These are phyloP conservation scores for Crithidia fasciculata DNA, from an alignment of 208 protist species.

Conservation along the genomic window DNA sequence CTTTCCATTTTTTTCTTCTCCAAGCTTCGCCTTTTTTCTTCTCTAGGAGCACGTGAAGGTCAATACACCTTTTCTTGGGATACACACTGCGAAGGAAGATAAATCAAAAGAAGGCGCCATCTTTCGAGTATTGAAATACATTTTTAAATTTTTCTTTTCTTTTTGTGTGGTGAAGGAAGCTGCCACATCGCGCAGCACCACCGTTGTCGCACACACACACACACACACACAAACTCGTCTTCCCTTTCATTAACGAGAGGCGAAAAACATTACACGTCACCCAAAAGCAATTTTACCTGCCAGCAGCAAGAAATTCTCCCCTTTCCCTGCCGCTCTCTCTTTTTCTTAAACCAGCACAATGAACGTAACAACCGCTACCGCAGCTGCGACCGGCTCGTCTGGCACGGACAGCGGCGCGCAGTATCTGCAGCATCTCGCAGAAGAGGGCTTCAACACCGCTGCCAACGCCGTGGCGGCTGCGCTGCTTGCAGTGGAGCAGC, in stretches of 20 bases:
- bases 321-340: too few relatives aligned
- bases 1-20: conserved; percentile 5
- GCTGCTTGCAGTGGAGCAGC: background rate
- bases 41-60: too few relatives aligned
- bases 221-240: background rate
- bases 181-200: too few relatives aligned
- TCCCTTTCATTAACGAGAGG: too few relatives aligned
- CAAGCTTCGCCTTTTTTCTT: background rate
- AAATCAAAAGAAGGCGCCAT: too few relatives aligned
- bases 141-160: conserved; percentile 25
- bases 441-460: background rate
- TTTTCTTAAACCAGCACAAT: background rate
- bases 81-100: too few relatives aligned
- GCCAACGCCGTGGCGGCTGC: background rate
- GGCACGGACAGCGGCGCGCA: background rate
- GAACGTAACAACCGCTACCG: background rate
- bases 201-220: background rate
- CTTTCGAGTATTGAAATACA: too few relatives aligned
- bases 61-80: too few relatives aligned
- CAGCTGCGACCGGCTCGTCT: too few relatives aligned
- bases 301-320: too few relatives aligned
- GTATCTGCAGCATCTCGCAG: background rate
- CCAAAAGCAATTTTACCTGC: too few relatives aligned
- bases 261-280: background rate
- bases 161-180: background rate